Evolutionary conservation across 1,139 yeast genomes (phyloP), one percentile per base, ranked within the genome.

Genomic region (Zygoascus hellenicus): DNA sequence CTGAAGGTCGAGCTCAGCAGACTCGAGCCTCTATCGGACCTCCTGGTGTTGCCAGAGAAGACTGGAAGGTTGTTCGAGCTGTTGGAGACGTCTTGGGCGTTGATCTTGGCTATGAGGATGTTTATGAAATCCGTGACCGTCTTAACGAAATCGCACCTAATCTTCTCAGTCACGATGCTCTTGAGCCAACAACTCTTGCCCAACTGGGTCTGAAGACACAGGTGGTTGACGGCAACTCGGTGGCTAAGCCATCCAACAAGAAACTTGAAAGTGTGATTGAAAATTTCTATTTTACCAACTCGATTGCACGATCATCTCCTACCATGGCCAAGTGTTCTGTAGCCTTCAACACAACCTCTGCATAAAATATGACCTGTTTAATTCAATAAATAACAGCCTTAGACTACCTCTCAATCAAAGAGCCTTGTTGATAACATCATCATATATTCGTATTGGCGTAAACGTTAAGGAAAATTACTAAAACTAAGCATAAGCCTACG

Each of bases 31-130:
- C 95, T 36, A 82, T 88, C 19, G 86, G 83, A 54, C 83, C 95
- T n/a, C 95, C 95, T 46, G 95, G 94, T 36, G 85, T 79, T 47
- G 95, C 95, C 39, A 83, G 96, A 66, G 95, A 87, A 68, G 96
- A 87, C 69, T 87, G 96, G 96, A 83, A 83, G 72, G 83, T 87
- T 56, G 68, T 87, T 59, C 80, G 94, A 68, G 96, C 95, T 9
- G 76, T 85, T 51, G 79, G 87, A 46, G 95, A 87, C 68, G 86
- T 83, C 64, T 72, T 87, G 59, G 81, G 80, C 47, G 77, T 77
- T 37, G 71, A 83, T 2, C 75, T 87, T 61, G 92, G 92, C 43
- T 87, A 87, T 63, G 94, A 86, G 64, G 90, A 83, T 64, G 66
- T 79, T 46, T 77, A 78, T 57, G 77, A 83, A 49, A 71, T 87